Evolutionary conservation across 306 rosid species (phyloP), one percentile per base, ranked within the genome.

Genomic region (Biancaea sappan): DNA sequence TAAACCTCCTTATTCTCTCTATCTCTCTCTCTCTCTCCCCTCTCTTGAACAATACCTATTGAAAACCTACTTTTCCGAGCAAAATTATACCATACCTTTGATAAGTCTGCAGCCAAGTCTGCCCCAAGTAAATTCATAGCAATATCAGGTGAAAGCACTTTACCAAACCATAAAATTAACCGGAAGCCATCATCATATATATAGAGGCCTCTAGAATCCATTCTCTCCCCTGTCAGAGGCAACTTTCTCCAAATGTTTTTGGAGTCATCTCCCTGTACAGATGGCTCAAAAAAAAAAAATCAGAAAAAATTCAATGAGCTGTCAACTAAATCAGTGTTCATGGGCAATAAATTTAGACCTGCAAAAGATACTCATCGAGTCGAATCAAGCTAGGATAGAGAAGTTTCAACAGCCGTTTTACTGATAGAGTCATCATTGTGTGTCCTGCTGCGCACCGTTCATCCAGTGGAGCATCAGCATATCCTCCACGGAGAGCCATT

Each of bases 361-460:
- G 88, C 74, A 89, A 57, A 83, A 94, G 92, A 88, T 88, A 77
- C 65, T 89, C 92, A 78, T 94, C 97, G 4, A 89, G 85, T 63
- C 96, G 89, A 76, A 89, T 87, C 72, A 91, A 84, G 50, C 88
- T 86, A 40, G 98, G 96, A 83, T 94, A 91, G 50, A 94, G 83
- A 82, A 91, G 90, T 74, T 91, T 94, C 91, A 91, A 81, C 87
- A 94, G 74, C 32, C 86, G 75, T 78, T 83, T 86, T 80, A 91
- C 86, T 41, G 98, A 89, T 66, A 94, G 77, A 76, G 84, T 81
- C 98, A 91, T 91, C 78, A 89, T 85, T 66, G 93, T 82, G 83
- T 88, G 84, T 53, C 98, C 98, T 62, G 89, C 88, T 29, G 94
- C 90, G 84, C 96, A 86, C 24, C 97, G 90, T 58, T 94, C 98